Percentiles rank a stretch among this genome's conserved stretches.
phyloP scores from a whole-genome alignment of 2,329 filamentous ascomycete genomes.

The Onygena corvina region DNA sequence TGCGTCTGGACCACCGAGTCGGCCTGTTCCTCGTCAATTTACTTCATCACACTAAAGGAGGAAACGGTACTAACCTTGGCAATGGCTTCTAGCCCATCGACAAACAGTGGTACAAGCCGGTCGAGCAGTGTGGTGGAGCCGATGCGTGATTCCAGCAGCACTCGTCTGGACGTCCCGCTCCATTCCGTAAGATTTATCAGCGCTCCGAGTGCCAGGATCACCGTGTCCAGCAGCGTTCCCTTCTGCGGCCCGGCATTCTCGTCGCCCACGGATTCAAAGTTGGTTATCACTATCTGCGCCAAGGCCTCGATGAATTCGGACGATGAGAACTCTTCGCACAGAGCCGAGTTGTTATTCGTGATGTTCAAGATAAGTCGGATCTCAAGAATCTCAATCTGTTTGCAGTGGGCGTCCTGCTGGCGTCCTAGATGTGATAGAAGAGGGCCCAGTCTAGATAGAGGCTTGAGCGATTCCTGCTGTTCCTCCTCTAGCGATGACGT shows the following conservation, averaged over 20 bases:
- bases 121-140: conserved; percentile 36
- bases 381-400: conserved; percentile 30
- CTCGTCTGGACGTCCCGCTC: conserved; percentile 48
- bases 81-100: conserved; percentile 53
- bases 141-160: conserved; percentile 33
- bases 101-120: conserved; percentile 52
- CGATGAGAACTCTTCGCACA: conserved; percentile 55
- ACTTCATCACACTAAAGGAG: conserved; percentile 5
- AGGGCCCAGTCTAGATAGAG: conserved; percentile 28
- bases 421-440: conserved; percentile 25
- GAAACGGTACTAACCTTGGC: conserved; percentile 49
- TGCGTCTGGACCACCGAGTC: conserved; percentile 55
- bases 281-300: conserved; percentile 26
- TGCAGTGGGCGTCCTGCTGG: conserved; percentile 14
- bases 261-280: conserved; percentile 22
- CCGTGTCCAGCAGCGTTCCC: conserved; percentile 52
- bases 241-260: conserved; percentile 33
- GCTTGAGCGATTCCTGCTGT: conserved; percentile 21
- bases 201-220: conserved; percentile 67
- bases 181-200: conserved; percentile 83
- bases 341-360: conserved; percentile 64
- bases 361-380: conserved; percentile 70
- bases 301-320: conserved; percentile 28
- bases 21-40: no score
- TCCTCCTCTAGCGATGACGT: conserved; percentile 20